Conservation (phyloP, 2,329 filamentous ascomycete genomes). For the Camillea tinctor region DNA sequence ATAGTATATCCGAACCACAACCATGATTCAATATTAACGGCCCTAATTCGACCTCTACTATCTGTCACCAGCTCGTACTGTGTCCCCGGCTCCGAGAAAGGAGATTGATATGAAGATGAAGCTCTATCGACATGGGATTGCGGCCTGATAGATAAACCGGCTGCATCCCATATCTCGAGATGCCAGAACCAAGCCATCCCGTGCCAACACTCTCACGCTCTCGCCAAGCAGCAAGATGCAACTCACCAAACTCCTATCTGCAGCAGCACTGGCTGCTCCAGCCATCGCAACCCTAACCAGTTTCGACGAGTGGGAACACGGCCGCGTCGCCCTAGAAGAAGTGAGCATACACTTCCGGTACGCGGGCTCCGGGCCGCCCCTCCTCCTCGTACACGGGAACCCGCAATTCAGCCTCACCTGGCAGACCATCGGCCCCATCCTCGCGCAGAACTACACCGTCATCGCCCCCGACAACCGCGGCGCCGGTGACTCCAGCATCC, state of each 20-base stretch:
- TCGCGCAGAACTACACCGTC: conserved; percentile 42
- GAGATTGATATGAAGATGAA: background rate
- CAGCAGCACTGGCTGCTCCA: conserved; percentile 1
- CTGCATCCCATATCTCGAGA: background rate
- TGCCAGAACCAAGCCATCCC: background rate
- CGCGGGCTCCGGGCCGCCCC: conserved; percentile 37
- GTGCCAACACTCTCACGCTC: background rate
- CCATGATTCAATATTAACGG: background rate
- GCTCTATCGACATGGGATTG: background rate
- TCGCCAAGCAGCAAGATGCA: conserved; percentile 1
- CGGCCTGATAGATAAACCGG: background rate
- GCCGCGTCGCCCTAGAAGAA: conserved; percentile 36
- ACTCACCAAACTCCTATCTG: conserved; percentile 2
- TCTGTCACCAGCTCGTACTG: background rate
- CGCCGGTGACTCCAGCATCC: conserved; percentile 40
- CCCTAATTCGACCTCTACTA: background rate
- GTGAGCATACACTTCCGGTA: conserved; percentile 44
- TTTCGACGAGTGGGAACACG: conserved; percentile 38
- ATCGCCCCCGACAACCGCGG: conserved; percentile 44
- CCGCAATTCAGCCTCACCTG: conserved; percentile 41
- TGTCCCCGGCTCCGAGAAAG: background rate
- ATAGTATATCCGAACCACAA: background rate
- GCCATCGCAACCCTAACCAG: conserved; percentile 7
- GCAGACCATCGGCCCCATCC: conserved; percentile 39
- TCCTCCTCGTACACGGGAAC: conserved; percentile 42